Evolutionary conservation across 2,329 filamentous ascomycete species (phyloP).

Genomic region (Emergomyces orientalis): DNA sequence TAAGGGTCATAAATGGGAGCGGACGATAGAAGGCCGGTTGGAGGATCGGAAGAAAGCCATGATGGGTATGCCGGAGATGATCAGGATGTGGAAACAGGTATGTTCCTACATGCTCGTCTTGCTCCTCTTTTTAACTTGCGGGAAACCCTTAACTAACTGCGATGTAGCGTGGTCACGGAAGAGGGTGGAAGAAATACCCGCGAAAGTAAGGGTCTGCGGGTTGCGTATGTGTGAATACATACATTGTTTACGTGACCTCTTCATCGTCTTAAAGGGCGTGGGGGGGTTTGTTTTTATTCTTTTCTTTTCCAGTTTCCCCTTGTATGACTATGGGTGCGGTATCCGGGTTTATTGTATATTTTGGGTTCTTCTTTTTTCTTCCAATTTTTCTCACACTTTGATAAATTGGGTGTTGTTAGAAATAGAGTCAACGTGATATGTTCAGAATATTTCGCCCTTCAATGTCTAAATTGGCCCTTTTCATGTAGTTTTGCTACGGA

Average conservation of each 20-base stretch:
- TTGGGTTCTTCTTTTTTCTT: background rate
- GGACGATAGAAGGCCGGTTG: conserved; percentile 71
- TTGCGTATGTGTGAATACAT: background rate
- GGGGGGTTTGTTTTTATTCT: background rate
- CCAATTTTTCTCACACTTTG: background rate
- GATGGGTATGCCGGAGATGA: conserved; percentile 86
- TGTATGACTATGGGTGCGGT: conserved; percentile 4
- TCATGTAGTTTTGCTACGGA: too few species aligned
- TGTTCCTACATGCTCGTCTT: conserved; percentile 25
- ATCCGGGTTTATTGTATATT: background rate
- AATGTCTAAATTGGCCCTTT: background rate
- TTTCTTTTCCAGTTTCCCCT: background rate
- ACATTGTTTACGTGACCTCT: background rate
- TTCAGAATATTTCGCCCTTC: background rate
- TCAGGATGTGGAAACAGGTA: conserved; percentile 89
- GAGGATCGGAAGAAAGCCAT: conserved; percentile 86
- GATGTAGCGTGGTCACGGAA: conserved; percentile 56
- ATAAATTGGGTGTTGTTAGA: background rate
- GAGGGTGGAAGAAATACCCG: conserved; percentile 67
- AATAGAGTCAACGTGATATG: background rate
- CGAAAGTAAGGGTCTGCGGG: background rate
- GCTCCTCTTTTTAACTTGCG: background rate
- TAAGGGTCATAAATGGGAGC: conserved; percentile 92
- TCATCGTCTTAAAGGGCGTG: background rate
- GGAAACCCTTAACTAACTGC: conserved; percentile 27